A percentile compares a stretch with the other conserved stretches of the same genome.
Conservation (phyloP, 164 flowering plant genomes). For the Chimonanthus salicifolius region DNA sequence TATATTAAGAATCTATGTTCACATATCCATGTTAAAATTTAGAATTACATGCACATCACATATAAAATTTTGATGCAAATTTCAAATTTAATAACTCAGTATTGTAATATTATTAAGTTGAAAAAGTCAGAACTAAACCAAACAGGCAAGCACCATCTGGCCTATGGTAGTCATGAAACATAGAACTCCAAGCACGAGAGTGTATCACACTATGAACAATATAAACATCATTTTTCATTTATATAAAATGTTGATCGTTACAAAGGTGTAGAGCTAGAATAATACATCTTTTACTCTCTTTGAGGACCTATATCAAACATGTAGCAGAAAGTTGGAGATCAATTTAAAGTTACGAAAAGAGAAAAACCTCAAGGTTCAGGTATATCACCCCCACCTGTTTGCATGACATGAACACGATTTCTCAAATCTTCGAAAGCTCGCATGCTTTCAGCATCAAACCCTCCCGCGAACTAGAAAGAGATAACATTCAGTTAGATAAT, state of each 20-base stretch:
- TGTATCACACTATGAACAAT: not conserved
- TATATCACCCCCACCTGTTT: slow-evolving; percentile 31
- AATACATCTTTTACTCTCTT: too few species aligned
- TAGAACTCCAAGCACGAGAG: too few species aligned
- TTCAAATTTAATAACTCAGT: too few species aligned
- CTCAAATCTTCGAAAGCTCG: slow-evolving; percentile 85
- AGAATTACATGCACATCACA: too few species aligned
- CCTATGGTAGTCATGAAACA: too few species aligned
- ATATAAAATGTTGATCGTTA: not conserved
- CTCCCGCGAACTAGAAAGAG: slow-evolving; percentile 75
- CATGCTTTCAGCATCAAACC: slow-evolving; percentile 93
- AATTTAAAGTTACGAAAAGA: not conserved
- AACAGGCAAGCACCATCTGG: too few species aligned
- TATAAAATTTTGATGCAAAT: too few species aligned
- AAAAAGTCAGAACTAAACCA: too few species aligned
- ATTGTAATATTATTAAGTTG: too few species aligned
- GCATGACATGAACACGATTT: slow-evolving; percentile 36
- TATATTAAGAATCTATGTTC: too few species aligned
- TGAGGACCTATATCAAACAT: slow-evolving; percentile 1
- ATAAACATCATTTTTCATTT: not conserved
- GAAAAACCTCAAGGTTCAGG: slow-evolving; percentile 22
- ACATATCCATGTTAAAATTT: too few species aligned
- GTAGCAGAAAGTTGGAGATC: slow-evolving; percentile 1
- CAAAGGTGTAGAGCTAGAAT: not conserved
- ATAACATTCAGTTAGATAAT: not conserved